Percentiles rank a stretch among this genome's conserved stretches.
Evolutionary conservation across 75 land plant species (phyloP).

Genomic region (Sequoia sempervirens): DNA sequence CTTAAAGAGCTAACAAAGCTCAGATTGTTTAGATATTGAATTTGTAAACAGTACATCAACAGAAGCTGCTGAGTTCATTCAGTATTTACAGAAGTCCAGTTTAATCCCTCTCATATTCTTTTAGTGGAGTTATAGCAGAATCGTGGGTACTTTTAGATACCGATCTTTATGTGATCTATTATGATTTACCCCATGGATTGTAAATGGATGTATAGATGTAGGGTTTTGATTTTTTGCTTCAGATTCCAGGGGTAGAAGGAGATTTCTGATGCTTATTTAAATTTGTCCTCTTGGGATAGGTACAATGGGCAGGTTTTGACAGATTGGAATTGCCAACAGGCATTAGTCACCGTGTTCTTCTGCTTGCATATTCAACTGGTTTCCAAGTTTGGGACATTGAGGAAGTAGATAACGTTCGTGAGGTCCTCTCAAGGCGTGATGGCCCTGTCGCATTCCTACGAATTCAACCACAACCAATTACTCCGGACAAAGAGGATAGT

Average conservation of each 20-base stretch:
- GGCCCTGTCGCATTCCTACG: constrained; percentile 49
- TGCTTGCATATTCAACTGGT: constrained; percentile 45
- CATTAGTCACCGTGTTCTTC: constrained; percentile 23
- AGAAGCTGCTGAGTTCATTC: background rate
- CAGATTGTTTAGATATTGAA: background rate
- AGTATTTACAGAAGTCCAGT: background rate
- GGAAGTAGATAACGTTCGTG: constrained; percentile 40
- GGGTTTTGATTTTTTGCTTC: background rate
- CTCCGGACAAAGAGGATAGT: constrained; percentile 16
- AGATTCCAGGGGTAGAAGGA: background rate
- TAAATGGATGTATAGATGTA: background rate
- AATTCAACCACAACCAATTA: constrained; percentile 28
- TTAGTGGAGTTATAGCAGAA: background rate
- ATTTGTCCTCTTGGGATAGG: constrained; percentile 19
- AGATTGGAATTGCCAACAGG: constrained; percentile 28
- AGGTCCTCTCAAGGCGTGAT: constrained; percentile 50
- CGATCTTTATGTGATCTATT: background rate
- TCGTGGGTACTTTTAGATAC: background rate
- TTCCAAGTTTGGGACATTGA: constrained; percentile 60
- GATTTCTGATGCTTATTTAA: background rate
- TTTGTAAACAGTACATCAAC: background rate
- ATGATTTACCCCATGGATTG: background rate
- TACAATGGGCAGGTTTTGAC: constrained; percentile 56
- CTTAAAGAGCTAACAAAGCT: background rate
- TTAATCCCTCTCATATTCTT: background rate